phyloP scores from a whole-genome alignment of 495 filamentous ascomycete genomes.

The Baudoinia panamericana region DNA sequence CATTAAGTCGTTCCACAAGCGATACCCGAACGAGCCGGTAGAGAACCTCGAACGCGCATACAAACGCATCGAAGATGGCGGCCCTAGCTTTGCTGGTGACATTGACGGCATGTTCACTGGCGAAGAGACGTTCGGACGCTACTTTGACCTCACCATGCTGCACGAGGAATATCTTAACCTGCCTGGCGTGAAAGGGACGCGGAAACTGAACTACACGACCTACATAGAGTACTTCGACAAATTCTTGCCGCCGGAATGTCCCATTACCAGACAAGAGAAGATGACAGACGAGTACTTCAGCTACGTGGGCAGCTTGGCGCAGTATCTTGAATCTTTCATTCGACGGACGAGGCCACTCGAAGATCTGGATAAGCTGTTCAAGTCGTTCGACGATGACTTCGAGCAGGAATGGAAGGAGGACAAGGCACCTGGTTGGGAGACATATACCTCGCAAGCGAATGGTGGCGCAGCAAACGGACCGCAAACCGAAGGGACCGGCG shows the following conservation, averaged over 20 bases:
- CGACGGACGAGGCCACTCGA: conserved; percentile 67
- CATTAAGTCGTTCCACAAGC: conserved; percentile 75
- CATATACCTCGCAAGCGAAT: conserved; percentile 37
- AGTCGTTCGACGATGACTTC: conserved; percentile 65
- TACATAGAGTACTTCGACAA: conserved; percentile 81
- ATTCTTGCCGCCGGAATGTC: conserved; percentile 58
- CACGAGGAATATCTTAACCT: conserved; percentile 89
- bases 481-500: conserved; percentile 41
- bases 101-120: conserved; percentile 90
- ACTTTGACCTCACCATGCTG: conserved; percentile 67
- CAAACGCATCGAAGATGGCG: conserved; percentile 53
- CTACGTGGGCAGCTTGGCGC: conserved; percentile 66
- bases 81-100: conserved; percentile 40
- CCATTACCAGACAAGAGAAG: conserved; percentile 67
- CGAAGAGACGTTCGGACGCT: conserved; percentile 83
- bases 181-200: conserved; percentile 45
- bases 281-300: conserved; percentile 80
- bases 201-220: conserved; percentile 75
- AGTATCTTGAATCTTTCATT: conserved; percentile 78
- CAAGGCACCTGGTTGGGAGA: conserved; percentile 67
- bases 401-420: conserved; percentile 68
- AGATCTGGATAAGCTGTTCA: conserved; percentile 66
- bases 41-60: conserved; percentile 93
- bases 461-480: conserved; percentile 35
- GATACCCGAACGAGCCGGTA: conserved; percentile 86